Evolutionary conservation across 371 early-diverging fungal genomes (phyloP), one percentile per base, ranked within the genome.

Genomic region (Mucor ambiguus): DNA sequence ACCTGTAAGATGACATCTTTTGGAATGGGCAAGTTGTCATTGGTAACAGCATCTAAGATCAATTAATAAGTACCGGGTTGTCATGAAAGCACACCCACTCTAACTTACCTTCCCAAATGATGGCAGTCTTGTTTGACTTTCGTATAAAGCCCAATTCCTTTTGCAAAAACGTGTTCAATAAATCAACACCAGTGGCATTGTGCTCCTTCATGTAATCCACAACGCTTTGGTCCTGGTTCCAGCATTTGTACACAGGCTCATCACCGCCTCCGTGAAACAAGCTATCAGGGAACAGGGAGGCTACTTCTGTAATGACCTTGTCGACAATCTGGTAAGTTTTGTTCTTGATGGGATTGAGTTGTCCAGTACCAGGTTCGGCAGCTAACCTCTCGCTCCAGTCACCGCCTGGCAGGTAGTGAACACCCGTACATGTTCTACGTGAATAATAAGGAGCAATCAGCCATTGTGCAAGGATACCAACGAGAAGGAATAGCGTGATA

Each of bases 301-400:
- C 70, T 10, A 87, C 82, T 63, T 91, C 90, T 46, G 78, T 67
- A 44, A 90, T 75, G 2, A 92, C 75, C 30, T 86, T 83, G 11
- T 77, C 70, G 14, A 90, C 77, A 14, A 90, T 72, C 1, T 75
- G 65, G 66, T 88, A 82, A 0, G 90, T 83, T 61, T 86, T 83
- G 3, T 79, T 72, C 26, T 79, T 66, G 55, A 84, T 75, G 26
- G 89, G 90, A 63, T 92, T 89, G 29, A 92, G 74, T 63, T 93
- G 93, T 6, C 92, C 93, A 14, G 85, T 82, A 2, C 90, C 89
- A 12, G 92, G 92, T 60, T 91, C 87, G 3, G 87, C 89, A 35
- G 90, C 87, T 28, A 70, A 83, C 18, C 78, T 76, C 22, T 80
- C 67, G 30, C 69, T 77, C 85, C 89, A 91, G 38, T 77, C 68